Conservation (phyloP, 106 monocot genomes). For the Acorus calamus region DNA sequence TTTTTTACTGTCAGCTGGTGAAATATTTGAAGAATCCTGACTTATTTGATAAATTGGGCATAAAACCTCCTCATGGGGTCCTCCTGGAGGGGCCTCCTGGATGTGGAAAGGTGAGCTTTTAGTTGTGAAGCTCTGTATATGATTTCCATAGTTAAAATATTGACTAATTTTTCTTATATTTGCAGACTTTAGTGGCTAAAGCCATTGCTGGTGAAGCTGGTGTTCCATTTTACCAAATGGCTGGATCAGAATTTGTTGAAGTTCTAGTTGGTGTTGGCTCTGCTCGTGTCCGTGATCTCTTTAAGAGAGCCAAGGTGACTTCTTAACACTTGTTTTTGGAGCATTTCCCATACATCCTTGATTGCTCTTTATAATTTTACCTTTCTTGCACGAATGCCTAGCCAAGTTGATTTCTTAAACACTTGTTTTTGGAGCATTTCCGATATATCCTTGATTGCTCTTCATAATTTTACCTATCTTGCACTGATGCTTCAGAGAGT, state of each 20-base stretch:
- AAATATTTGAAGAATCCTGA: slow-evolving; percentile 81
- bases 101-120: slow-evolving; percentile 62
- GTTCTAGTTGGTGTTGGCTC: slow-evolving; percentile 90
- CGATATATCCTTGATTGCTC: too few relatives aligned
- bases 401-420: too few relatives aligned
- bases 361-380: too few relatives aligned
- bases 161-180: slow-evolving; percentile 2
- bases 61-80: slow-evolving; percentile 79
- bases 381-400: too few relatives aligned
- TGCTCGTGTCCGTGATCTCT: slow-evolving; percentile 76
- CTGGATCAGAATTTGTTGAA: slow-evolving; percentile 89
- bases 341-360: too few relatives aligned
- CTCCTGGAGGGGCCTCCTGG: slow-evolving; percentile 81
- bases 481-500: too few relatives aligned
- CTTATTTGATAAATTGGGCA: slow-evolving; percentile 66
- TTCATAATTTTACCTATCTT: too few relatives aligned
- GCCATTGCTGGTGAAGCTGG: slow-evolving; percentile 93
- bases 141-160: neutral
- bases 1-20: slow-evolving; percentile 36
- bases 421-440: too few relatives aligned
- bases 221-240: slow-evolving; percentile 91
- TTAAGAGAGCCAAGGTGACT: slow-evolving; percentile 75
- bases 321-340: neutral
- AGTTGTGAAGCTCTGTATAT: neutral
- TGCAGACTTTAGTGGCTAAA: slow-evolving; percentile 75